Conservation (phyloP, 2,329 filamentous ascomycete genomes). For the Lachnellula subtilissima region DNA sequence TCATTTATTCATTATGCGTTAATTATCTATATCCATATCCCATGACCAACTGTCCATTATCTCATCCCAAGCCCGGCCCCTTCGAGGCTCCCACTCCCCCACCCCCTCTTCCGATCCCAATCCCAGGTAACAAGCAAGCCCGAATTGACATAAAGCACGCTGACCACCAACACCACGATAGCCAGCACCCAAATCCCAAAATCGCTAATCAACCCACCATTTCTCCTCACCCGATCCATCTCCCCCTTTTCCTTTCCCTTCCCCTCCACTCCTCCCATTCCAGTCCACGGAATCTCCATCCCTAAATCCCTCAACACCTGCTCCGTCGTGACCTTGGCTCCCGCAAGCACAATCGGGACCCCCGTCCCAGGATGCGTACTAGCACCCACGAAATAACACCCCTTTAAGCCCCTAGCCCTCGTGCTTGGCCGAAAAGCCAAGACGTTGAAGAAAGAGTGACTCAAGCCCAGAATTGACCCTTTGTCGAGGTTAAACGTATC, state of each 20-base stretch:
- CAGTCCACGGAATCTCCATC: conserved; percentile 19
- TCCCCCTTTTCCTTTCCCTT: conserved; percentile 20
- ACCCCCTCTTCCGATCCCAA: conserved; percentile 17
- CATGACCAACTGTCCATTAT: no score
- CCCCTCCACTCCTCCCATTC: conserved; percentile 8
- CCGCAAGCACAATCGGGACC: conserved; percentile 68
- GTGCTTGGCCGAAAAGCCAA: conserved; percentile 61
- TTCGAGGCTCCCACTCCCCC: conserved; percentile 14
- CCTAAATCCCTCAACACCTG: conserved; percentile 40
- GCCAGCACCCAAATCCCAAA: conserved; percentile 17
- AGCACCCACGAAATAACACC: conserved; percentile 68
- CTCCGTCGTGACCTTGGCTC: conserved; percentile 57
- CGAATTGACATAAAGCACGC: conserved; percentile 15
- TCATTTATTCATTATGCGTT: no score
- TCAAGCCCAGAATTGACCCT: conserved; percentile 67
- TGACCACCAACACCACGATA: conserved; percentile 10
- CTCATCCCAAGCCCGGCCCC: background rate
- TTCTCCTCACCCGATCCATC: conserved; percentile 20
- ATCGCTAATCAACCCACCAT: conserved; percentile 17
- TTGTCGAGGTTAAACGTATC: conserved; percentile 68
- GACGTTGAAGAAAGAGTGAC: conserved; percentile 70
- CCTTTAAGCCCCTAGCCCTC: conserved; percentile 36
- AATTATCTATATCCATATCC: no score
- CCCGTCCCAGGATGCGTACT: conserved; percentile 73
- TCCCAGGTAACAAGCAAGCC: conserved; percentile 20